These are phyloP conservation scores for Saussurea involucrata DNA, from an alignment of 129 eudicot genomes.

Conservation along the genomic window DNA sequence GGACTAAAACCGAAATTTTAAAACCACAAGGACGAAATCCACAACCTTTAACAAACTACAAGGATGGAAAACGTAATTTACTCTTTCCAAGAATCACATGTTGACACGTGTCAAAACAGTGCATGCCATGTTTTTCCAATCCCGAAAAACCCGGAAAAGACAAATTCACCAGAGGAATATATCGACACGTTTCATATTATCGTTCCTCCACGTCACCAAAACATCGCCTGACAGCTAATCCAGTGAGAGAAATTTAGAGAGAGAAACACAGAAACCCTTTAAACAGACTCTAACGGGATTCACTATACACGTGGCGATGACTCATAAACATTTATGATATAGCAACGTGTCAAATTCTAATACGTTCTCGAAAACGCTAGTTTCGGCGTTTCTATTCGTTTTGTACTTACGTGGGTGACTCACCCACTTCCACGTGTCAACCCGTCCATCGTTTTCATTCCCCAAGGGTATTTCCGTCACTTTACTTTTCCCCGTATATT, in stretches of 20 bases:
- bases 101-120: constrained; percentile 19
- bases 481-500: neutral
- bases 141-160: neutral
- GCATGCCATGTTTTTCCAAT: constrained; percentile 6
- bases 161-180: constrained; percentile 6
- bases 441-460: neutral
- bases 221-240: constrained; percentile 22
- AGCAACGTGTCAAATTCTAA: constrained; percentile 7
- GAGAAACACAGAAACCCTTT: neutral
- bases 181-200: constrained; percentile 19
- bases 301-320: constrained; percentile 26
- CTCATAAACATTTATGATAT: constrained; percentile 2
- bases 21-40: too few species aligned
- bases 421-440: constrained; percentile 12
- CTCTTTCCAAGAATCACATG: neutral
- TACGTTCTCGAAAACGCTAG: neutral
- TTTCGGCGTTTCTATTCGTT: constrained; percentile 11
- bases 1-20: too few species aligned
- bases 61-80: too few species aligned
- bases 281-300: neutral
- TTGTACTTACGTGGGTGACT: constrained; percentile 5
- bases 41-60: too few species aligned
- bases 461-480: constrained; percentile 25
- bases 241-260: neutral
- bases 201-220: constrained; percentile 24